phyloP scores from a whole-genome alignment of 768 basidiomycete species.

The Strobilomyces dryophilus region DNA sequence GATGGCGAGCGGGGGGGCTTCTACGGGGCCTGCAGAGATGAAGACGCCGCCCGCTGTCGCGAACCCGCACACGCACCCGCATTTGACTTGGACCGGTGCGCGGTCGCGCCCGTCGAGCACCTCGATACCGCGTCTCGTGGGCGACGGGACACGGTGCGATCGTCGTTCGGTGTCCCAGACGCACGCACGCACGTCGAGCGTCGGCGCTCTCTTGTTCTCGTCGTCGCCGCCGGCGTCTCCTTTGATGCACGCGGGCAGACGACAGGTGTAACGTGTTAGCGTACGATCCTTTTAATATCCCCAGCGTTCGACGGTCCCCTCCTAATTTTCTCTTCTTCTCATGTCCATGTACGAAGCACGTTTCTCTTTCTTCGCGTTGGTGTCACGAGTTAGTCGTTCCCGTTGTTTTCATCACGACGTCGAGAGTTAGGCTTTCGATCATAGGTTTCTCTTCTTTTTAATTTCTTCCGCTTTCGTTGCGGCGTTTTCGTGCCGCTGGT shows the following conservation, averaged over 20 bases:
- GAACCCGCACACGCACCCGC: not conserved
- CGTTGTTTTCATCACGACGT: not conserved
- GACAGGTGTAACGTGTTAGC: slow-evolving; percentile 3
- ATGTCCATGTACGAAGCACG: not conserved
- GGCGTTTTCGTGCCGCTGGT: not conserved
- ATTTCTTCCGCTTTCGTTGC: not conserved
- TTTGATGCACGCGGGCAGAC: not conserved
- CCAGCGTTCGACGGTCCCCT: not conserved
- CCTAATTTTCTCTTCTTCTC: not conserved
- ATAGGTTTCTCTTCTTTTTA: not conserved
- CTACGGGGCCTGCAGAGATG: not conserved
- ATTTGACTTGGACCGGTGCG: not conserved
- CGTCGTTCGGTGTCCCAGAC: slow-evolving; percentile 4
- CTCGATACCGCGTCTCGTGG: not conserved
- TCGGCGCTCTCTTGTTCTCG: not conserved
- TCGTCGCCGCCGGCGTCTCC: not conserved
- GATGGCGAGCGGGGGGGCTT: not conserved
- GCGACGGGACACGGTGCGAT: slow-evolving; percentile 1
- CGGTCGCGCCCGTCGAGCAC: slow-evolving; percentile 1
- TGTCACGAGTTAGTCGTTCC: not conserved
- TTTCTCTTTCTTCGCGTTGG: not conserved
- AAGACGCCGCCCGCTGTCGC: not conserved
- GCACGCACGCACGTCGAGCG: slow-evolving; percentile 5
- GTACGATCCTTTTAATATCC: not conserved
- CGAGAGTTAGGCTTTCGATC: not conserved